A percentile compares a stretch with the other conserved stretches of the same genome.
phyloP scores from a whole-genome alignment of 345 rosid species.

The Euphorbia lathyris region DNA sequence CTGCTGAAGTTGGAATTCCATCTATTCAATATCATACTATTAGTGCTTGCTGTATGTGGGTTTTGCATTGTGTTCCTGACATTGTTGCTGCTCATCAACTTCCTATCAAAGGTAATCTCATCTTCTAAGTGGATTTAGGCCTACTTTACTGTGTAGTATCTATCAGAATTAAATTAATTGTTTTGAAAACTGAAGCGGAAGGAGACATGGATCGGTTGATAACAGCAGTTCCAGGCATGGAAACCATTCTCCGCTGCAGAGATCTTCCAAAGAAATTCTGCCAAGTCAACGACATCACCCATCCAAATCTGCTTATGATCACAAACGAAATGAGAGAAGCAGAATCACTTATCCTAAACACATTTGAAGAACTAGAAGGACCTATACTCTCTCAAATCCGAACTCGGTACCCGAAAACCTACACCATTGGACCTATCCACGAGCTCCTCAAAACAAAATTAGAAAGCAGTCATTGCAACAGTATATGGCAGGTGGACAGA shows the following conservation, averaged over 20 bases:
- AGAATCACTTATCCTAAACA: slow-evolving; percentile 40
- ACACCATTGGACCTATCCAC: slow-evolving; percentile 58
- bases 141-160: too few species aligned
- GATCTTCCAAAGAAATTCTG: slow-evolving; percentile 45
- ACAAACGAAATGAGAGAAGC: slow-evolving; percentile 27
- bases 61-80: slow-evolving; percentile 28
- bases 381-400: slow-evolving; percentile 45
- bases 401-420: slow-evolving; percentile 31
- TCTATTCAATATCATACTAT: slow-evolving; percentile 24
- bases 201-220: slow-evolving; percentile 45
- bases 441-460: slow-evolving; percentile 31
- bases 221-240: slow-evolving; percentile 41
- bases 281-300: slow-evolving; percentile 22
- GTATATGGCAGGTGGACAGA: slow-evolving; percentile 37
- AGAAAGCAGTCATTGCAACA: slow-evolving; percentile 3
- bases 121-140: too few species aligned
- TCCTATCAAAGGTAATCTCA: slow-evolving; percentile 35
- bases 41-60: background rate
- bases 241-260: slow-evolving; percentile 35
- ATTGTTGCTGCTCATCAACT: slow-evolving; percentile 41
- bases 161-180: too few species aligned
- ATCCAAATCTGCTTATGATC: slow-evolving; percentile 16
- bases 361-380: slow-evolving; percentile 56
- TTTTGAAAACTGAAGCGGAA: slow-evolving; percentile 16
- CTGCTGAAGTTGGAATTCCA: slow-evolving; percentile 37